Evolutionary conservation across 768 basidiomycete genomes (phyloP), one percentile per base, ranked within the genome.

Genomic region (Psilocybe subaeruginosa): DNA sequence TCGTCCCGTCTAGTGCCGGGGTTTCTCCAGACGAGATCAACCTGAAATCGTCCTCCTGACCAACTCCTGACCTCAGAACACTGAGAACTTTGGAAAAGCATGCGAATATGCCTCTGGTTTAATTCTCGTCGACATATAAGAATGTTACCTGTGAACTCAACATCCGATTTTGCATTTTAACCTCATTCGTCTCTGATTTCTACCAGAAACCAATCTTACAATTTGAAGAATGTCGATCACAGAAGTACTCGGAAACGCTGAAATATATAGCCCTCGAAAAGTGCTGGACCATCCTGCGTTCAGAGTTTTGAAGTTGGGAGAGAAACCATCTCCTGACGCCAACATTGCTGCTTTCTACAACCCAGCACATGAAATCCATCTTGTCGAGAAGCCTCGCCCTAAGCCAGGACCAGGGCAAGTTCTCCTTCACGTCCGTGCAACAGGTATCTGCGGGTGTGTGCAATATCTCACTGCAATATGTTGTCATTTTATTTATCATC

Each of bases 281-380:
- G 77, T 86, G 56, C 78, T 87, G 8, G 75, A 85, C 60, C 77
- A 86, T 58, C 81, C 85, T 33, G 76, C 79, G 14, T 88, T 88
- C 73, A 81, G 77, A 60, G 74, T 88, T 62, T 71, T 87, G 16
- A 75, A 75, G 46, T 66, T 73, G 14, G 84, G 79, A 45, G 86
- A 87, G 66, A 80, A 77, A 61, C 82, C 83, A 2, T 63, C 74
- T 7, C 68, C 80, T 3, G 77, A 76, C 31, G 80, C 80, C 29
- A 87, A 86, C 66, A 82, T 87, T 54, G 86, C 86, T 41, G 85
- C 83, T 0, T 88, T 86, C 68, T 88, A 88, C 65, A 88, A 88
- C 68, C 85, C 84, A 1, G 73, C 74, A 3, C 84, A 87, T 63
- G 85, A 87, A 65, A 83, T 88, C 37, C 86, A 87, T 71, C 81